These are phyloP conservation scores for Lotus japonicus DNA, from an alignment of 306 rosid species.

Conservation along the genomic window DNA sequence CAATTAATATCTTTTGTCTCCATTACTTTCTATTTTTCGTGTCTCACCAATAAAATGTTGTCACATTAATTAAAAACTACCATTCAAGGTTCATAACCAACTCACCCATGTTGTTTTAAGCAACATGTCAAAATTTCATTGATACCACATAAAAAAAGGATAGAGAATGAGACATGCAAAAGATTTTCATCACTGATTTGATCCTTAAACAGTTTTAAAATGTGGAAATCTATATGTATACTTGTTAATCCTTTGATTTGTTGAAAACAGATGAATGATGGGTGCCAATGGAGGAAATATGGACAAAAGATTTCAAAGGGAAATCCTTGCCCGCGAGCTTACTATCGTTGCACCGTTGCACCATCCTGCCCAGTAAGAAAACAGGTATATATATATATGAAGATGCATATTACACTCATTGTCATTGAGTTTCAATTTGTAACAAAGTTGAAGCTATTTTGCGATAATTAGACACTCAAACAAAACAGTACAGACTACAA, in stretches of 20 bases:
- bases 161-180: too few relatives aligned
- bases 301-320: conserved; percentile 96
- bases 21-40: too few relatives aligned
- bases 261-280: conserved; percentile 69
- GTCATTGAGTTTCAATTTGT: neutral
- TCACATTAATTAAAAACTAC: too few relatives aligned
- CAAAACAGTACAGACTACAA: too few relatives aligned
- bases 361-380: conserved; percentile 83
- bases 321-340: conserved; percentile 96
- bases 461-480: too few relatives aligned
- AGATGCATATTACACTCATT: neutral
- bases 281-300: conserved; percentile 98
- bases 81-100: too few relatives aligned
- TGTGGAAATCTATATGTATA: neutral
- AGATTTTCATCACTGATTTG: neutral
- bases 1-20: too few relatives aligned
- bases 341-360: conserved; percentile 90
- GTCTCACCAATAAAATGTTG: too few relatives aligned
- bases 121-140: neutral
- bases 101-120: too few relatives aligned
- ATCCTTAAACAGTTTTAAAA: neutral
- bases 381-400: conserved; percentile 38
- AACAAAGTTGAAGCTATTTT: neutral
- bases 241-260: neutral
- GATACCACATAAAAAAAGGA: too few relatives aligned